phyloP scores from a whole-genome alignment of 2,329 filamentous ascomycete species.

The Colletotrichum orchidophilum region DNA sequence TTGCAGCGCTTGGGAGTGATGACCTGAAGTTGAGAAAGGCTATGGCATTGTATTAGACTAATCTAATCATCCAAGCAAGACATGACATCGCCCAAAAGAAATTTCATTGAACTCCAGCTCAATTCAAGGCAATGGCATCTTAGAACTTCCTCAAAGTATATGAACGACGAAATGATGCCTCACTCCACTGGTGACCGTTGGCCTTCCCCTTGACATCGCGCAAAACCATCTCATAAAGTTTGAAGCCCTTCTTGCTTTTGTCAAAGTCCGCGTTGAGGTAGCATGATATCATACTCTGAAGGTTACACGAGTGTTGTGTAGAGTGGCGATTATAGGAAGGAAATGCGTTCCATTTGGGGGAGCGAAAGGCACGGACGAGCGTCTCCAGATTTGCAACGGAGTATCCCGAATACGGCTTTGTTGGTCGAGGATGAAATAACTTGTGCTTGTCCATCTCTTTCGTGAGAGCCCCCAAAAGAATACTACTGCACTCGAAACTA shows the following conservation, averaged over 20 bases:
- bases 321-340: no score
- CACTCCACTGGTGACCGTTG: no score
- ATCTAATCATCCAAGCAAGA: no score
- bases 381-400: rapidly evolving
- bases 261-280: background rate
- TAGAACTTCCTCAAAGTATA: no score
- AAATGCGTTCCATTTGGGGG: background rate
- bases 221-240: background rate
- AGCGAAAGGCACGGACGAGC: background rate
- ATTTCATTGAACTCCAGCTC: no score
- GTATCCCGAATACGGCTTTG: background rate
- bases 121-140: no score
- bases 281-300: background rate
- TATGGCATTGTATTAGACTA: no score
- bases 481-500: background rate
- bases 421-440: background rate
- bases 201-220: background rate
- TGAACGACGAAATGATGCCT: no score
- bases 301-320: background rate
- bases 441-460: background rate
- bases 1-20: no score
- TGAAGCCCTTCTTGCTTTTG: background rate
- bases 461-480: background rate
- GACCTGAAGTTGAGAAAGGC: no score
- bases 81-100: no score